Evolutionary conservation across 805 yeast species (phyloP).

Genomic region (Cyberlindnera euphorbiae): DNA sequence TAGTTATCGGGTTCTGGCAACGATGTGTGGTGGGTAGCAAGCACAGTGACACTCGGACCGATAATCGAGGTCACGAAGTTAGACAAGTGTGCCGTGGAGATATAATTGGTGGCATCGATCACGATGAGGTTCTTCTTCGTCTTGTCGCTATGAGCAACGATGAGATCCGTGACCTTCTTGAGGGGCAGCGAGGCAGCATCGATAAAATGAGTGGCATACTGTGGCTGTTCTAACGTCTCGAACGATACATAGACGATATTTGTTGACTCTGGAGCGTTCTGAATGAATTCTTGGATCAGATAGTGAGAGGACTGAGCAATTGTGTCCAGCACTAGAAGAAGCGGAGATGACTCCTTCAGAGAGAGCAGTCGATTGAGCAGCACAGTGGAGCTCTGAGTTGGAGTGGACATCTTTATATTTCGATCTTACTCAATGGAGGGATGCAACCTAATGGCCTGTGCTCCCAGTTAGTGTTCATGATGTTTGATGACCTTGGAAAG

Average conservation of each 20-base stretch:
- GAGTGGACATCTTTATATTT: too few relatives aligned
- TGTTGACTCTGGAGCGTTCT: slow-evolving; percentile 31
- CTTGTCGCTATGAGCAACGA: slow-evolving; percentile 12
- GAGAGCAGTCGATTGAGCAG: slow-evolving; percentile 62
- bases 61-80: slow-evolving; percentile 45
- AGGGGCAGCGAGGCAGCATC: slow-evolving; percentile 34
- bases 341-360: slow-evolving; percentile 70
- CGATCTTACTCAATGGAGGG: background rate
- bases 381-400: slow-evolving; percentile 42
- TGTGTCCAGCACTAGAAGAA: slow-evolving; percentile 65
- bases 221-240: slow-evolving; percentile 56
- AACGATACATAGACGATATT: slow-evolving; percentile 56
- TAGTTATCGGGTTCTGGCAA: slow-evolving; percentile 30
- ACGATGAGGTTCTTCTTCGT: slow-evolving; percentile 40
- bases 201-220: slow-evolving; percentile 43
- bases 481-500: too few relatives aligned
- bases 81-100: slow-evolving; percentile 42
- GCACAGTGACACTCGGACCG: slow-evolving; percentile 39
- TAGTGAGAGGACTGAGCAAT: slow-evolving; percentile 59
- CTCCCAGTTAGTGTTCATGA: too few relatives aligned
- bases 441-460: too few relatives aligned
- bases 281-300: slow-evolving; percentile 54
- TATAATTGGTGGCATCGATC: slow-evolving; percentile 65
- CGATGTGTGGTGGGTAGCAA: slow-evolving; percentile 45
- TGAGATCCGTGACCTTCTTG: slow-evolving; percentile 25